Evolutionary conservation across 1,284 basidiomycete species (phyloP).

Genomic region (Austroboletus rostrupii): DNA sequence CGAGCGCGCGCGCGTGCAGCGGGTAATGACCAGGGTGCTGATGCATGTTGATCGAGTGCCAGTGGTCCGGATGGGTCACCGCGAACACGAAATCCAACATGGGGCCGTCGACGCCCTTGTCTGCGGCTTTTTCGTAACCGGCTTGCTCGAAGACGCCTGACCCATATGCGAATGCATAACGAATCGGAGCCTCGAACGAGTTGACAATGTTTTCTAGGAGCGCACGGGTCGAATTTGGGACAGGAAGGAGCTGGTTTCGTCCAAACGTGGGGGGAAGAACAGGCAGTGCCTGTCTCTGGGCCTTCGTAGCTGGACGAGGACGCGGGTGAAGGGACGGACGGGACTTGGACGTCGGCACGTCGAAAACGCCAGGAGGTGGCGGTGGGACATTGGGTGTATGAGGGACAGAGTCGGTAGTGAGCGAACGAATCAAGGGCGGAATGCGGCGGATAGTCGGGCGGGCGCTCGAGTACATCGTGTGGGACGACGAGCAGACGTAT

Average conservation of each 20-base stretch:
- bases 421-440: conserved; percentile 17
- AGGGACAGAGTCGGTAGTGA: conserved; percentile 28
- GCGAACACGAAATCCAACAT: conserved; percentile 97
- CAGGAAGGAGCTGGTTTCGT: conserved; percentile 75
- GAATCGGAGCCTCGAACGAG: conserved; percentile 80
- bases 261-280: conserved; percentile 70
- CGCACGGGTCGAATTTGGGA: conserved; percentile 70
- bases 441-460: conserved; percentile 14
- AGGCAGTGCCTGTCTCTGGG: conserved; percentile 42
- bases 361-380: conserved; percentile 16
- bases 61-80: conserved; percentile 86
- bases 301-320: conserved; percentile 47
- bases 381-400: conserved; percentile 19
- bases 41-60: conserved; percentile 92
- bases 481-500: conserved; percentile 12
- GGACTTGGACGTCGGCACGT: conserved; percentile 12
- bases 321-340: conserved; percentile 37
- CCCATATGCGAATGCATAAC: conserved; percentile 94
- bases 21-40: conserved; percentile 91
- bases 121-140: conserved; percentile 47
- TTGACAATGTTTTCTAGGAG: conserved; percentile 74
- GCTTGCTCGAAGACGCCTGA: conserved; percentile 89
- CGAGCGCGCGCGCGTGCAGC: conserved; percentile 75
- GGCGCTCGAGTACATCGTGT: conserved; percentile 24
- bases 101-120: conserved; percentile 43